Base-by-base conservation (phyloP, 495 filamentous ascomycete genomes). In the Penicillium pancosmium region DNA sequence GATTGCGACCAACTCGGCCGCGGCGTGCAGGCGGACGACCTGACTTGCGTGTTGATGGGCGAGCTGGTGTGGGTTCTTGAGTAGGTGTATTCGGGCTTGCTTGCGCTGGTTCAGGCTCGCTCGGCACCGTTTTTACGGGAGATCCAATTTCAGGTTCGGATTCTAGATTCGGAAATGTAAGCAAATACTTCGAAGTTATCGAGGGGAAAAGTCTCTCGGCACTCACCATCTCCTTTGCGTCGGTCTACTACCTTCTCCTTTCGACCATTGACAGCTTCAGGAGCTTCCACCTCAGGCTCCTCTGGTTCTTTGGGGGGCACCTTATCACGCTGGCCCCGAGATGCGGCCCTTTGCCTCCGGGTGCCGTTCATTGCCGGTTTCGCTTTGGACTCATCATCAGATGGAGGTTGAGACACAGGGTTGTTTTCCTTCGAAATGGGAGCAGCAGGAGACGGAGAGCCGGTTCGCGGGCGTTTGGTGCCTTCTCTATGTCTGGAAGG, bases 1-100 rank as follows among this genome's bases (percentile, higher is more conserved):
- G 92, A 60, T 95, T 95, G 55, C 91, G 87, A 13, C 92, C 92
- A 40, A 89, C 75, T 71, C 91, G 83, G 25, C 86, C 84, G 54
- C 87, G 78, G 58, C 82, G 76, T 27, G 84, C 81, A 36, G 87
- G 84, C 19, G 88, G 84, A 38, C 87, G 78, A 23, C 87, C 82
- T 16, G 84, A 86, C 66, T 92, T 92, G 66, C 88, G 88, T 67
- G 78, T 84, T 54, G 76, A 74, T 11, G 75, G 73, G 43, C 78
- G 74, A 13, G 63, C 61, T 40, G 78, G 71, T 44, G 75, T 67
- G 52, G 74, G 66, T 19, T 80, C 75, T 62, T 68, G 75, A 23
- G 80, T 82, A 3, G 84, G 81, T 1, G 83, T 80, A 44, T 82
- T 83, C 3, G 84, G 82, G 34, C 78, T 77, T 15, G 80, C 75